A percentile compares a stretch with the other conserved stretches of the same genome.
These are phyloP conservation scores for Cladosporium colombiae DNA, from an alignment of 2,329 filamentous ascomycete genomes.

Conservation along the genomic window DNA sequence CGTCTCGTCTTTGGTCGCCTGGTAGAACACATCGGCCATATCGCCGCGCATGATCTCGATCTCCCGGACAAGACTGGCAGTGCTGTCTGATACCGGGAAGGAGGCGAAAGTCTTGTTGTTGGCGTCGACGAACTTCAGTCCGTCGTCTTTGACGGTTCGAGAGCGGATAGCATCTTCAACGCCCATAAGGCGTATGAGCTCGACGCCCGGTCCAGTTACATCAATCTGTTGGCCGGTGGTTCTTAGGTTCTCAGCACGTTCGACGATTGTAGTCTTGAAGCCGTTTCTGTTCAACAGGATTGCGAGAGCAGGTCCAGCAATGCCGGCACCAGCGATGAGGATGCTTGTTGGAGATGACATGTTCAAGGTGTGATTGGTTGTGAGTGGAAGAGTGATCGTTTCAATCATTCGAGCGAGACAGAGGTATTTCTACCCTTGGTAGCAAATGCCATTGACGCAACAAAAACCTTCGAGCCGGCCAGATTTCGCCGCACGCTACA, in stretches of 20 bases:
- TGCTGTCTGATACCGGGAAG: constrained; percentile 29
- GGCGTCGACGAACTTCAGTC: constrained; percentile 33
- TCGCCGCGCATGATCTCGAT: constrained; percentile 37
- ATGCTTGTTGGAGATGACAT: constrained; percentile 26
- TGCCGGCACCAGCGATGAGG: constrained; percentile 34
- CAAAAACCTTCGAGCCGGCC: not conserved
- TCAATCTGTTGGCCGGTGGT: constrained; percentile 38
- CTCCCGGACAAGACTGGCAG: constrained; percentile 34
- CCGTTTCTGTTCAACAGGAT: constrained; percentile 26
- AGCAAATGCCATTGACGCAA: not conserved
- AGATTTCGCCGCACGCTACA: not conserved
- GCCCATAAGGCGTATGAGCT: constrained; percentile 34
- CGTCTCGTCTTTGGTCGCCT: constrained; percentile 28
- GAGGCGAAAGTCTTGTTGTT: constrained; percentile 27
- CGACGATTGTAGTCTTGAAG: constrained; percentile 34
- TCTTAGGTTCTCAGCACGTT: constrained; percentile 26
- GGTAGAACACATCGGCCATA: constrained; percentile 30
- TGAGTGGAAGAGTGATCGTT: not conserved
- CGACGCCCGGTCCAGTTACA: constrained; percentile 33
- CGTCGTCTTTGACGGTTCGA: constrained; percentile 32
- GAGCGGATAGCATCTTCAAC: constrained; percentile 32
- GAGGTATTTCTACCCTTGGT: not conserved
- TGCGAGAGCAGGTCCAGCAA: constrained; percentile 34
- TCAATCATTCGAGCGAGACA: not conserved
- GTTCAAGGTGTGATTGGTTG: not conserved